Conservation (phyloP, 192 early-diverging fungal species). For the Coemansia sp. region DNA sequence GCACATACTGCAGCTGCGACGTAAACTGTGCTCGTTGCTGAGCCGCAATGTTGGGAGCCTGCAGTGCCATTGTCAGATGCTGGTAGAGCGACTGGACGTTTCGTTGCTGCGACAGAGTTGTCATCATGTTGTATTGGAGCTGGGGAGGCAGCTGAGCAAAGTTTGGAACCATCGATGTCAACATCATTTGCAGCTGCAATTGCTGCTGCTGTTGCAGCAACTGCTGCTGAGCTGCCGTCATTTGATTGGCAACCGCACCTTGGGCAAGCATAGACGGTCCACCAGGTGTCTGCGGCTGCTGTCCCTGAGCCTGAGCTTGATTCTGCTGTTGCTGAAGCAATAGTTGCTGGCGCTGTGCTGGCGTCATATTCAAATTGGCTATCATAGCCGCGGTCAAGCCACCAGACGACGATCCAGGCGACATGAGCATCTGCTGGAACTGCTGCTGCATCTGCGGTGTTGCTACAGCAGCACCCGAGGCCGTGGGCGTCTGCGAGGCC, state of each 20-base stretch:
- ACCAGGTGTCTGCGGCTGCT: conserved; percentile 8
- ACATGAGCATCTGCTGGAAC: conserved; percentile 3
- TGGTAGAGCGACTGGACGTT: neutral
- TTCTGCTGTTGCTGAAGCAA: conserved; percentile 18
- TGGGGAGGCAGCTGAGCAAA: conserved; percentile 17
- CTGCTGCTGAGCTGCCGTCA: conserved; percentile 2
- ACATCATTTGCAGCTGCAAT: conserved; percentile 25
- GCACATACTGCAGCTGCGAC: conserved; percentile 12
- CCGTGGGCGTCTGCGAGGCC: neutral
- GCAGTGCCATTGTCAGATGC: conserved; percentile 9
- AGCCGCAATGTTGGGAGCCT: conserved; percentile 6
- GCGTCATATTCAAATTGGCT: conserved; percentile 15
- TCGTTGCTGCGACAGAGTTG: conserved; percentile 13
- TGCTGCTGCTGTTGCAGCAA: conserved; percentile 11
- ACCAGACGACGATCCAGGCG: conserved; percentile 5
- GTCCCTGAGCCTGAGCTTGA: conserved; percentile 8
- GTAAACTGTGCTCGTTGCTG: conserved; percentile 20
- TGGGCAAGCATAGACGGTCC: neutral
- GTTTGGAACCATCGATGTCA: conserved; percentile 18
- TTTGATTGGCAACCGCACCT: neutral
- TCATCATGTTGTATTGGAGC: conserved; percentile 7
- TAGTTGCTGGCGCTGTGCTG: conserved; percentile 25
- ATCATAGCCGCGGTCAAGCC: conserved; percentile 14
- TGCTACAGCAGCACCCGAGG: no score
- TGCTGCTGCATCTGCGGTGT: neutral